Evolutionary conservation across 371 early-diverging fungal genomes (phyloP).

Genomic region (Apophysomyces ossiformis): DNA sequence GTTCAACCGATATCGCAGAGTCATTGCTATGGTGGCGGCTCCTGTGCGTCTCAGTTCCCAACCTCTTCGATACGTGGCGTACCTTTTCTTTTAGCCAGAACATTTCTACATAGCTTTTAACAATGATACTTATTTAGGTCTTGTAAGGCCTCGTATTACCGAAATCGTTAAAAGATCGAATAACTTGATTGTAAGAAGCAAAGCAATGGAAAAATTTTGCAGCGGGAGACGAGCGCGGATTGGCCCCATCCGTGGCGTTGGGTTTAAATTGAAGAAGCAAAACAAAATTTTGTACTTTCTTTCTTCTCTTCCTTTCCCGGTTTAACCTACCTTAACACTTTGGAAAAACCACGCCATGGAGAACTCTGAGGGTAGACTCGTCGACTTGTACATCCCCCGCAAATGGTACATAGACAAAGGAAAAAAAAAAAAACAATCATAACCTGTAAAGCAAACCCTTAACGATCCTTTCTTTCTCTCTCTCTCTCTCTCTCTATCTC

Average conservation of each 20-base stretch:
- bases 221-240: background rate
- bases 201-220: background rate
- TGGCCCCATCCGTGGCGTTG: background rate
- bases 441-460: too few relatives aligned
- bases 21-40: background rate
- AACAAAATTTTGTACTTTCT: slow-evolving; percentile 15
- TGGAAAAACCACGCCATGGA: slow-evolving; percentile 50
- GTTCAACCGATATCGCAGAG: too few relatives aligned
- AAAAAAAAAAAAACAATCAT: background rate
- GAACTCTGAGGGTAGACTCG: slow-evolving; percentile 75
- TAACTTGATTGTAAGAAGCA: background rate
- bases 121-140: too few relatives aligned
- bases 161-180: too few relatives aligned
- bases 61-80: too few relatives aligned
- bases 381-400: slow-evolving; percentile 95
- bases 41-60: too few relatives aligned
- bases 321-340: slow-evolving; percentile 29
- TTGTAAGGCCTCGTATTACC: too few relatives aligned
- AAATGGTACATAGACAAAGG: slow-evolving; percentile 77
- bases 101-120: too few relatives aligned
- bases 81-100: too few relatives aligned
- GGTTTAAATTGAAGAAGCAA: slow-evolving; percentile 8
- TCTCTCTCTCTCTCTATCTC: too few relatives aligned
- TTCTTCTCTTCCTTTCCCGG: slow-evolving; percentile 12
- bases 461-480: too few relatives aligned